Evolutionary conservation across 139 green algal species (phyloP).

Genomic region (Asterochloris erici): DNA sequence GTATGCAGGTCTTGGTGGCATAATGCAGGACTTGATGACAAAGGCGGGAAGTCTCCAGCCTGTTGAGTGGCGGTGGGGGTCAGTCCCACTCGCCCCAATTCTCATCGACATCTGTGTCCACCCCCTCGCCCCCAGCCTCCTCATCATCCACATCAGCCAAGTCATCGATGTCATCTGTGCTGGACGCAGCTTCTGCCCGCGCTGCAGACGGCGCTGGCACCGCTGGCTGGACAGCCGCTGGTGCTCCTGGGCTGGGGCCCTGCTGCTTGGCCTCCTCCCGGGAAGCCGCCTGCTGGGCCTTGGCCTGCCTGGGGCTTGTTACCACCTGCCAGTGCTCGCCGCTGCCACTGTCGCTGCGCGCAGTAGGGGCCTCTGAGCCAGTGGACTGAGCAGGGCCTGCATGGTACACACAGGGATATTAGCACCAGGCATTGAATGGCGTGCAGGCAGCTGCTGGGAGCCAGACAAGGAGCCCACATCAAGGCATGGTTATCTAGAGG

Average conservation of each 20-base stretch:
- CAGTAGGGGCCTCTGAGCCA: background rate
- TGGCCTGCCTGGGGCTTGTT: conserved; percentile 8
- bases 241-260: background rate
- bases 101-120: background rate
- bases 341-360: conserved; percentile 15
- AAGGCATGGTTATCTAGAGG: too few relatives aligned
- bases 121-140: background rate
- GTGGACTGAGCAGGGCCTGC: too few relatives aligned
- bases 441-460: too few relatives aligned
- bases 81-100: conserved; percentile 19
- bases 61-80: background rate
- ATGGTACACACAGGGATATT: too few relatives aligned
- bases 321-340: conserved; percentile 26
- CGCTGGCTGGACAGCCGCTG: background rate
- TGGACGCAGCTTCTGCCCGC: background rate
- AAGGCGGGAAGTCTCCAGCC: too few relatives aligned
- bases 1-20: too few relatives aligned
- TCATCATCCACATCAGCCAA: conserved; percentile 11
- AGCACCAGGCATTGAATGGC: too few relatives aligned
- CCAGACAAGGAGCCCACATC: too few relatives aligned
- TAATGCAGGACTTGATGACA: too few relatives aligned
- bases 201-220: background rate
- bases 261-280: background rate
- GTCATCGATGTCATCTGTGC: conserved; percentile 4
- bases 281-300: too few relatives aligned